phyloP scores from a whole-genome alignment of 2,329 filamentous ascomycete genomes.

The Didymella pomorum region DNA sequence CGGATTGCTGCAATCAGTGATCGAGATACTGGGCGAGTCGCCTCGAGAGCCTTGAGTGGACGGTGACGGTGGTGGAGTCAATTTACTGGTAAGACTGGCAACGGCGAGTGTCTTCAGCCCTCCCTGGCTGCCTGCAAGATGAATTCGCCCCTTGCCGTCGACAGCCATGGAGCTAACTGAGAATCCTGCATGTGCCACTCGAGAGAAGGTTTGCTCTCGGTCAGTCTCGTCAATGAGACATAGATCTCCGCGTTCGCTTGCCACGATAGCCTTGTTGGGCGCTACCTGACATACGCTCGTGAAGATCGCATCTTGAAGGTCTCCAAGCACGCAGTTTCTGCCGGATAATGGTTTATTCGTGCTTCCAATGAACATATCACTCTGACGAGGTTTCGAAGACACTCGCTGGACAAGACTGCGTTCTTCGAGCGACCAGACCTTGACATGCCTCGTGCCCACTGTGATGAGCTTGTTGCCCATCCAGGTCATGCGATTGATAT shows the following conservation, averaged over 20 bases:
- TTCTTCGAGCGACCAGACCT: conserved; percentile 89
- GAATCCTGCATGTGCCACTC: conserved; percentile 73
- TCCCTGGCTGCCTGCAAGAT: conserved; percentile 74
- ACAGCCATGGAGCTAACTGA: conserved; percentile 72
- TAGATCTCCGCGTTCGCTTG: conserved; percentile 87
- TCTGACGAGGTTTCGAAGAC: conserved; percentile 43
- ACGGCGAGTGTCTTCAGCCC: conserved; percentile 58
- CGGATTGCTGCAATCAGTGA: conserved; percentile 38
- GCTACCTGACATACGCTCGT: conserved; percentile 77
- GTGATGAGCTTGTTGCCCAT: conserved; percentile 85
- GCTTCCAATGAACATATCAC: conserved; percentile 50
- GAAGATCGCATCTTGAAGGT: conserved; percentile 84
- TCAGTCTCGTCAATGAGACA: conserved; percentile 83
- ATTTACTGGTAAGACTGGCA: conserved; percentile 42
- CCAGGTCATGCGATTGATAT: conserved; percentile 88
- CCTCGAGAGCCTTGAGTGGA: conserved; percentile 41
- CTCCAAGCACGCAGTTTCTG: conserved; percentile 85
- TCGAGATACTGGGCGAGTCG: conserved; percentile 42
- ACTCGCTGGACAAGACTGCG: conserved; percentile 61
- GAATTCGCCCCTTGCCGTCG: conserved; percentile 64
- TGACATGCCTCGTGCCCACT: conserved; percentile 88
- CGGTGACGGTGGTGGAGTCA: conserved; percentile 48
- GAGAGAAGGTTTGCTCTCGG: conserved; percentile 73
- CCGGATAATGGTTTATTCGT: conserved; percentile 74
- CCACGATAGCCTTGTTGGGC: conserved; percentile 78